phyloP scores from a whole-genome alignment of 768 basidiomycete species.

The Termitomyces sp. region DNA sequence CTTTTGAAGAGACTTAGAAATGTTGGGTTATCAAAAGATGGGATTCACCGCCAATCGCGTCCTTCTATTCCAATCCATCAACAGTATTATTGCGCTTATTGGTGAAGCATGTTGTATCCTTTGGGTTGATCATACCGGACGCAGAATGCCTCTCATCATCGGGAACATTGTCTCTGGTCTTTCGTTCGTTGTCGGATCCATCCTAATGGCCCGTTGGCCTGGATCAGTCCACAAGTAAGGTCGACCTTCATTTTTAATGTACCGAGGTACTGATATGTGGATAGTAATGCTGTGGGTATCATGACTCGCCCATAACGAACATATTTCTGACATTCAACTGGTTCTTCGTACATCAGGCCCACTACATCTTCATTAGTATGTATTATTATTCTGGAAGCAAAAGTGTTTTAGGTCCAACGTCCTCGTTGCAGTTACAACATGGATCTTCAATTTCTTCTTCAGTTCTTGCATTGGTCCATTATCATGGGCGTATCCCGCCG shows the following conservation, averaged over 20 bases:
- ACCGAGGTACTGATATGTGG: not conserved
- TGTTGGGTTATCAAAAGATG: slow-evolving; percentile 28
- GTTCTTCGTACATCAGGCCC: slow-evolving; percentile 20
- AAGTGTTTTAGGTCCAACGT: slow-evolving; percentile 14
- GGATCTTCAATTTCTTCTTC: slow-evolving; percentile 45
- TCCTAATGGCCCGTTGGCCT: slow-evolving; percentile 38
- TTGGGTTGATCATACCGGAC: slow-evolving; percentile 36
- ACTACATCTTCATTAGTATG: slow-evolving; percentile 40
- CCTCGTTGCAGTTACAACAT: slow-evolving; percentile 23
- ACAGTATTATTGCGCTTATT: slow-evolving; percentile 47
- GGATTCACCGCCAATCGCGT: slow-evolving; percentile 38
- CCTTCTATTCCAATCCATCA: slow-evolving; percentile 48
- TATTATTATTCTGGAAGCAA: slow-evolving; percentile 23
- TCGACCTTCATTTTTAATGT: not conserved
- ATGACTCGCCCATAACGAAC: not conserved
- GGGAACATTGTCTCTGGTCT: slow-evolving; percentile 36
- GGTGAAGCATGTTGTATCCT: slow-evolving; percentile 43
- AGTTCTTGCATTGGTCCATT: slow-evolving; percentile 39
- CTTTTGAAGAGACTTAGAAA: not conserved
- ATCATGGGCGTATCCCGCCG: slow-evolving; percentile 40
- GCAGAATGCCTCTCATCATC: slow-evolving; percentile 33
- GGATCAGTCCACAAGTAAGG: slow-evolving; percentile 37
- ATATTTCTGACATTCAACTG: not conserved
- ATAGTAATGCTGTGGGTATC: slow-evolving; percentile 30
- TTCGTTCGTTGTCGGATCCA: slow-evolving; percentile 36